Conservation (phyloP, 768 basidiomycete genomes). For the Mycena maculata region DNA sequence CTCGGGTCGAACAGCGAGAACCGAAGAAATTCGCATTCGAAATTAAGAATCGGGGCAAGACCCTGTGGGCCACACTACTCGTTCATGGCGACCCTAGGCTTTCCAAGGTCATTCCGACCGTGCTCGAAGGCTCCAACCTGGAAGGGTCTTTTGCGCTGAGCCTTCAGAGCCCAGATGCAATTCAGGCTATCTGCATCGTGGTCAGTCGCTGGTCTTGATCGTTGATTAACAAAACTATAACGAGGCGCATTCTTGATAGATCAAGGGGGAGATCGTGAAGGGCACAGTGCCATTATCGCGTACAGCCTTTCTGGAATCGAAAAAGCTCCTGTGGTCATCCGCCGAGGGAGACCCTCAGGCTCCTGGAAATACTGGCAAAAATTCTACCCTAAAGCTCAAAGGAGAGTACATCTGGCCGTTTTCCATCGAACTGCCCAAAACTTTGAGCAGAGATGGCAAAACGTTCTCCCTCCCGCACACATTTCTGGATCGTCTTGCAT, state of each 20-base stretch:
- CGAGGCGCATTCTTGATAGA: neutral
- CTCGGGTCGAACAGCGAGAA: neutral
- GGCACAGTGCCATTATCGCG: neutral
- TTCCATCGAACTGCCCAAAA: constrained; percentile 12
- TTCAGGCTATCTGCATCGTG: constrained; percentile 28
- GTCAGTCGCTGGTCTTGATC: constrained; percentile 7
- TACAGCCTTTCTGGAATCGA: constrained; percentile 16
- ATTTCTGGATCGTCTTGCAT: constrained; percentile 22
- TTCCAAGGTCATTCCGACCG: constrained; percentile 18
- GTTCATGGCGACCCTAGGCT: constrained; percentile 28
- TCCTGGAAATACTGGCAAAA: constrained; percentile 12
- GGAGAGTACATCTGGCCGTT: constrained; percentile 32
- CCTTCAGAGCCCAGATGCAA: constrained; percentile 20
- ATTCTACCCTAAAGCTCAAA: constrained; percentile 18
- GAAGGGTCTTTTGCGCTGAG: constrained; percentile 12
- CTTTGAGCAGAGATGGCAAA: constrained; percentile 13
- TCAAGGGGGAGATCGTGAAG: constrained; percentile 26
- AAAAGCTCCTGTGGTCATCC: constrained; percentile 23
- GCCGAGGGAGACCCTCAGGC: constrained; percentile 26
- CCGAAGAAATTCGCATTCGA: constrained; percentile 23
- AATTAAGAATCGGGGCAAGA: constrained; percentile 23
- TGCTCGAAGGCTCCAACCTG: constrained; percentile 22
- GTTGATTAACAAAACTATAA: neutral
- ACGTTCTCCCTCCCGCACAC: constrained; percentile 27
- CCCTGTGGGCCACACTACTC: constrained; percentile 23